Percentiles rank a stretch among this genome's conserved stretches.
These are phyloP conservation scores for Nidula microcarpa DNA, from an alignment of 768 basidiomycete species.

Conservation along the genomic window DNA sequence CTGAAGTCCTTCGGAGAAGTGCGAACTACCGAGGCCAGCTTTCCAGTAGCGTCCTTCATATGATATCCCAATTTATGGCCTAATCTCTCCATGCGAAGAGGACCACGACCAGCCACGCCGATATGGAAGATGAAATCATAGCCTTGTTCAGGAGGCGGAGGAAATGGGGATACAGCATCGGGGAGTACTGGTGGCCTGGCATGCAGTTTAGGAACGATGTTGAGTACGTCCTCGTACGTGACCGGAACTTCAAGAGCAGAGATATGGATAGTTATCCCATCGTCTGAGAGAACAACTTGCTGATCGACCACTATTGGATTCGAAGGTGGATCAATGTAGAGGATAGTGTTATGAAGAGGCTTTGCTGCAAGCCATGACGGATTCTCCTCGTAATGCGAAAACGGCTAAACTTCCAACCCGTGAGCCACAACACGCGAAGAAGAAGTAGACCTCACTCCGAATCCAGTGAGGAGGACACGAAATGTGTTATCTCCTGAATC, in stretches of 20 bases:
- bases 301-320: constrained; percentile 19
- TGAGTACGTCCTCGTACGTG: constrained; percentile 53
- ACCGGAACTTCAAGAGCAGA: constrained; percentile 57
- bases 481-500: constrained; percentile 13
- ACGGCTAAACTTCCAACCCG: constrained; percentile 39
- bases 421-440: background rate
- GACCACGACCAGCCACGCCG: constrained; percentile 63
- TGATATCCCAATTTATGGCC: constrained; percentile 67
- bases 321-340: constrained; percentile 34
- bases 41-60: constrained; percentile 61
- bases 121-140: constrained; percentile 74
- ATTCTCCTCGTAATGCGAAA: constrained; percentile 51
- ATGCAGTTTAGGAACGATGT: constrained; percentile 55
- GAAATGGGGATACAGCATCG: constrained; percentile 22
- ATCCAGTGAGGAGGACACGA: constrained; percentile 32
- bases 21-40: constrained; percentile 49
- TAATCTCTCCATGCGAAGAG: constrained; percentile 59
- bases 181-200: constrained; percentile 53
- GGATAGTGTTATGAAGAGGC: constrained; percentile 53
- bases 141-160: constrained; percentile 41
- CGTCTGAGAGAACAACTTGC: constrained; percentile 11
- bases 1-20: constrained; percentile 38
- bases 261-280: constrained; percentile 41
- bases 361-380: constrained; percentile 73
- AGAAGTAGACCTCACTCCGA: constrained; percentile 24